These are phyloP conservation scores for Pichia sp. DNA, from an alignment of 1,139 yeast species.

Conservation along the genomic window DNA sequence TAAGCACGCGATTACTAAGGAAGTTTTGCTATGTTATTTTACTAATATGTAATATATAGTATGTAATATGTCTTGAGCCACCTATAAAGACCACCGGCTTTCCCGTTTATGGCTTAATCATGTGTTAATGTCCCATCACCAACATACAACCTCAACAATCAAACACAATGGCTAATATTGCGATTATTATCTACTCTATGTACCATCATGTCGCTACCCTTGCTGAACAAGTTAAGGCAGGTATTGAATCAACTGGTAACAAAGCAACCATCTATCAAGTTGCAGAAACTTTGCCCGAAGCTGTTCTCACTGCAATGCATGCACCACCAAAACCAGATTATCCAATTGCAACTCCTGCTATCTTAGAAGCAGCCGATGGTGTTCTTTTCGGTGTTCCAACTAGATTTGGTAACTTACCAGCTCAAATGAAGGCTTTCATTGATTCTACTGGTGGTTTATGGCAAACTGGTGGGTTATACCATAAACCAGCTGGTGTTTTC, in stretches of 20 bases:
- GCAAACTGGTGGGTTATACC: slow-evolving; percentile 69
- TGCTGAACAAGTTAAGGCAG: slow-evolving; percentile 65
- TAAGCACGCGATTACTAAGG: too few species aligned
- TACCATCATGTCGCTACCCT: slow-evolving; percentile 71
- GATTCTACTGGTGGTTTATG: slow-evolving; percentile 78
- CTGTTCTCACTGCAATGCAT: slow-evolving; percentile 52
- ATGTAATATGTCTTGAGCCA: too few species aligned
- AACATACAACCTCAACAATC: background rate
- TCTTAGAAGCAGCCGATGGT: slow-evolving; percentile 61
- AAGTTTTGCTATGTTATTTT: too few species aligned
- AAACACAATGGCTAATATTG: slow-evolving; percentile 45
- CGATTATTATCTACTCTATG: slow-evolving; percentile 72
- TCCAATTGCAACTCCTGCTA: slow-evolving; percentile 63
- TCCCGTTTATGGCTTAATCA: too few species aligned
- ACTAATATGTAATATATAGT: too few species aligned
- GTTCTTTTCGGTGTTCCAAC: slow-evolving; percentile 80
- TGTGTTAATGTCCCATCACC: background rate
- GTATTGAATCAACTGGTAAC: slow-evolving; percentile 71
- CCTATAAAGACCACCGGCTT: too few species aligned
- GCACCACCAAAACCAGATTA: slow-evolving; percentile 65
- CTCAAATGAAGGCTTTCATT: slow-evolving; percentile 78
- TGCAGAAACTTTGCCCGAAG: slow-evolving; percentile 68
- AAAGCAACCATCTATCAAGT: slow-evolving; percentile 67
- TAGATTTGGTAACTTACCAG: slow-evolving; percentile 75
- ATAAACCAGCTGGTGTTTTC: slow-evolving; percentile 72